Conservation (phyloP, 2,329 filamentous ascomycete genomes). For the Xylaria hypoxylon region DNA sequence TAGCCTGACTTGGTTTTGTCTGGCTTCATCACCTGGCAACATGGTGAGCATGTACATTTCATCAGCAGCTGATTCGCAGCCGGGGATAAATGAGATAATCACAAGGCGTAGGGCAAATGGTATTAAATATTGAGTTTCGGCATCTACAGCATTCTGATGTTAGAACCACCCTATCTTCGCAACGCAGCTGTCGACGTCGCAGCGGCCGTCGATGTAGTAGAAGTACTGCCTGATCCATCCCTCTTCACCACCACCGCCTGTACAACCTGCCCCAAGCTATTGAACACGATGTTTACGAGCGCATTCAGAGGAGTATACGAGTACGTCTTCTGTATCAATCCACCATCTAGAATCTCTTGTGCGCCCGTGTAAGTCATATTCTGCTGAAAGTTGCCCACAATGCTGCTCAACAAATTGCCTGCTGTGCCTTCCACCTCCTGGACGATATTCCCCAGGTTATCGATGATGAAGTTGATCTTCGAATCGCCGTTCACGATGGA, state of each 20-base stretch:
- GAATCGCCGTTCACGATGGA: conserved; percentile 67
- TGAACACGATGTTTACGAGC: conserved; percentile 64
- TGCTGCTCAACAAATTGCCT: conserved; percentile 59
- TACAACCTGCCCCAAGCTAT: conserved; percentile 62
- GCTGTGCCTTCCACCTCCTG: conserved; percentile 65
- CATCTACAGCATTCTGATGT: too few relatives aligned
- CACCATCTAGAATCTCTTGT: conserved; percentile 50
- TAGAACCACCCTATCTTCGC: background rate
- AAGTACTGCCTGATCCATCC: conserved; percentile 32
- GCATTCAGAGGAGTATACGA: conserved; percentile 59
- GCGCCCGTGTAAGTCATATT: conserved; percentile 67
- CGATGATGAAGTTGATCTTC: conserved; percentile 66
- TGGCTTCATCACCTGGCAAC: too few relatives aligned
- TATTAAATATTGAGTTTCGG: too few relatives aligned
- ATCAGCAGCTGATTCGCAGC: too few relatives aligned
- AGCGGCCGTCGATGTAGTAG: conserved; percentile 33
- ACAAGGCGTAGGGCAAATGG: too few relatives aligned
- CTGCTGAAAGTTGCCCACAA: conserved; percentile 67
- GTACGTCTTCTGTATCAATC: conserved; percentile 60
- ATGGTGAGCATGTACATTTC: too few relatives aligned
- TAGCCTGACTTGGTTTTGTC: too few relatives aligned
- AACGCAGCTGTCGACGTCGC: conserved; percentile 13
- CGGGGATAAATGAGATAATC: too few relatives aligned
- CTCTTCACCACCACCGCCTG: conserved; percentile 54
- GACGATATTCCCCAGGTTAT: conserved; percentile 73